Evolutionary conservation across 2,329 filamentous ascomycete genomes (phyloP).

Genomic region (Aspergillus phoenicis): DNA sequence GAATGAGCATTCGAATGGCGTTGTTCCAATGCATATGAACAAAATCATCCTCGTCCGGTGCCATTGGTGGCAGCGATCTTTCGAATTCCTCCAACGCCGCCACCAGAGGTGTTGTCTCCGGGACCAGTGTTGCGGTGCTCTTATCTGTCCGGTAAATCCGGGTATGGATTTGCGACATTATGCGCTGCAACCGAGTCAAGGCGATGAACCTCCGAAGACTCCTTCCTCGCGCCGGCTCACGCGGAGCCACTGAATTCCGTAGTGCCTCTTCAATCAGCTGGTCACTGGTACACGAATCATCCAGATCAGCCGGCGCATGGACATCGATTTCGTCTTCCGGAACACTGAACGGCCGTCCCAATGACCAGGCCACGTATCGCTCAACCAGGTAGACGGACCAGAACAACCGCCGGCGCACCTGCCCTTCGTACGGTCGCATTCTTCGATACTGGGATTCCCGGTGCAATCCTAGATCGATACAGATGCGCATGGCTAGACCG

Average conservation of each 20-base stretch:
- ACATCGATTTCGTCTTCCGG: constrained; percentile 37
- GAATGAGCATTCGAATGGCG: constrained; percentile 18
- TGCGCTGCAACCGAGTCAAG: constrained; percentile 20
- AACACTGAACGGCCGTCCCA: constrained; percentile 37
- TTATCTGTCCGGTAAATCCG: constrained; percentile 23
- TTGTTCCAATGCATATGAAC: constrained; percentile 30
- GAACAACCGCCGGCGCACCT: constrained; percentile 31
- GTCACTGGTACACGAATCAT: constrained; percentile 14
- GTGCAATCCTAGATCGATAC: constrained; percentile 30
- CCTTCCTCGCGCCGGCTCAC: background rate
- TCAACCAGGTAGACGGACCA: constrained; percentile 38
- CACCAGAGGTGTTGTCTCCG: constrained; percentile 19
- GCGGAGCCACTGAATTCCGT: background rate
- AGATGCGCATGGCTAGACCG: constrained; percentile 30
- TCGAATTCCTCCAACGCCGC: constrained; percentile 18
- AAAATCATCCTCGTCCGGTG: constrained; percentile 21
- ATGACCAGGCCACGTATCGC: constrained; percentile 29
- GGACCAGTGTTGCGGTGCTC: background rate
- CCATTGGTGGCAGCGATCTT: constrained; percentile 12
- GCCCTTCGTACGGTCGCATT: constrained; percentile 16
- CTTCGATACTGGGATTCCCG: constrained; percentile 20
- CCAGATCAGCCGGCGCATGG: constrained; percentile 21
- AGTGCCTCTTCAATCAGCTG: background rate
- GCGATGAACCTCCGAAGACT: constrained; percentile 17
- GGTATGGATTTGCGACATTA: constrained; percentile 21